Evolutionary conservation across 805 yeast species (phyloP), one percentile per base, ranked within the genome.

Genomic region (Sugiyamaella qingdaonensis): DNA sequence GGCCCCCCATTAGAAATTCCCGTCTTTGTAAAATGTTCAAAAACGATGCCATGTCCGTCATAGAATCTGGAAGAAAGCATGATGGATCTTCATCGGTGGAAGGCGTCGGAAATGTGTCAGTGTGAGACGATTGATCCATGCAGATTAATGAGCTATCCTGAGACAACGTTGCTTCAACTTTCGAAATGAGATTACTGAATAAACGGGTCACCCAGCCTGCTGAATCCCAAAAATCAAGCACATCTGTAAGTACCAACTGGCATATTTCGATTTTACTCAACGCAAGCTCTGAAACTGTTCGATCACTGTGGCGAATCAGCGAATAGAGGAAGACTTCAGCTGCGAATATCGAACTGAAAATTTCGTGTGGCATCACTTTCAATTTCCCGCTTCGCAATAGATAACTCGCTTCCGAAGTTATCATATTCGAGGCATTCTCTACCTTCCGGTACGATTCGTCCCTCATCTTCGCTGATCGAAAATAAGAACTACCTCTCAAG

Each of bases 191-290:
- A 39, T 19, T 21, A 9, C 19, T 39, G 43, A 53, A 53, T 10
- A 52, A 19, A 10, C 31, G 45, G 2, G 37, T 27, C n/a, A 48
- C 29, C 57, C 59, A 54, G 8, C 43, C 18, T 9, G 59, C 55
- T n/a, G 52, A 54, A 34, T 54, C 59, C 59, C 58, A 55, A 44
- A 32, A 36, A n/a, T 52, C 58, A n/a, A 16, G 13, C 10, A 39
- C 55, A n/a, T 55, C 56, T 24, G 44, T 52, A 1, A 55, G 51
- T 4, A 45, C 48, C 50, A 55, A 31, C 34, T 48, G 37, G 50
- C 58, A 55, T 16, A 55, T 34, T 41, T 55, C 54, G 10, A 39
- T 13, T 16, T 39, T 39, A 39, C 43, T 39, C 19, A 39, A 21
- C 5, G 43, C 43, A 13, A 55, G 42, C 29, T 55, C 55, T 27